Base-by-base conservation (phyloP, 805 yeast genomes). In the Candida nemodendra region DNA sequence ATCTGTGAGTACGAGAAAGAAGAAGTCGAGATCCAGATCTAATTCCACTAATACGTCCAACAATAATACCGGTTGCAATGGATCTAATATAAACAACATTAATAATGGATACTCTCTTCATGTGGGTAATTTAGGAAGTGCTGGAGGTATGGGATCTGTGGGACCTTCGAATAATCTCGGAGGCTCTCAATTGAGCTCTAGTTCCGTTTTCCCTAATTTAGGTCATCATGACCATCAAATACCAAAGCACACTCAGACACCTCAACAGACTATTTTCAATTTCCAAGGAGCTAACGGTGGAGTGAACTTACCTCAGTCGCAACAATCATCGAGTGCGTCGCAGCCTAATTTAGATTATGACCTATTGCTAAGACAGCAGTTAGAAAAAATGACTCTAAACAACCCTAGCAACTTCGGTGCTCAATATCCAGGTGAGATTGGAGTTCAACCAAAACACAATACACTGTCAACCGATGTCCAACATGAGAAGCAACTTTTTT, bases 331-430 rank as follows among this genome's bases (percentile, higher is more conserved):
- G 28, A 14, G 28, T 18, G 14, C 21, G 16, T 17, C 13, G 14
- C 18, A 26, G 23, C 34, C 30, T 30, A 47, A 36, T 32, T 27
- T 51, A 31, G 55, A 57, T 45, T 55, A 57, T 42, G 62, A 57
- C 34, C 32, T 43, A 27, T 30, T 57, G 26, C 41, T 58, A 27
- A 48, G 52, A 32, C 61, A 53, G 40, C 64, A 59, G 28, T 38
- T 59, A 15, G 62, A 58, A 21, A 55, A 51, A 24, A 42, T 58
- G 48, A 47, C 60, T 4, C 25, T 56, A 15, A 48, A 42, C 27
- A 36, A 36, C 30, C 41, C 45, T 32, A 37, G 44, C 38, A 44
- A 17, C 23, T 30, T 18, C 16, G 30, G 30, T 26, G 27, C 19
- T 36, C 11, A 13, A 21, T 21, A 8, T 21, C 11, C 24, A 7